These are phyloP conservation scores for Ophiostoma quercus DNA, from an alignment of 2,329 filamentous ascomycete genomes.

Conservation along the genomic window DNA sequence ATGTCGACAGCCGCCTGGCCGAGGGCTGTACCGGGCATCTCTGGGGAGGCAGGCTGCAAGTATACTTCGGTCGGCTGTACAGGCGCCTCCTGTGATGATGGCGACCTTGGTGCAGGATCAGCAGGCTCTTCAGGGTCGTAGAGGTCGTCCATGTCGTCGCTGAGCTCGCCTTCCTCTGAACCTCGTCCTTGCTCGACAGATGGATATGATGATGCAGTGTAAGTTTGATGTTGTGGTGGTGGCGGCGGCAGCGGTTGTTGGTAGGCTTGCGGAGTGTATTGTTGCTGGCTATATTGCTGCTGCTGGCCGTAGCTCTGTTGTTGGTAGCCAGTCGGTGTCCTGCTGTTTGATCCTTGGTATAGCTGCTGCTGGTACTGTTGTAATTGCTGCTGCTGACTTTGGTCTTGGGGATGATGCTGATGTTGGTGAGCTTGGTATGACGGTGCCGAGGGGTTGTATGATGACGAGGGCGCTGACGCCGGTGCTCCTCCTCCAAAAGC, in stretches of 20 bases:
- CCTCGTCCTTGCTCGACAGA: conserved; percentile 26
- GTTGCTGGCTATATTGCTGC: neutral
- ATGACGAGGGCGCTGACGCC: neutral
- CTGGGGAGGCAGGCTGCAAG: neutral
- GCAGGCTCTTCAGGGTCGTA: conserved; percentile 21
- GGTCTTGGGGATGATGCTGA: neutral
- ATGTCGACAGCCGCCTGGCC: conserved; percentile 17
- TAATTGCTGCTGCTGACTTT: neutral
- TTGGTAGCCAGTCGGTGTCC: neutral
- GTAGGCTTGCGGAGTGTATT: neutral
- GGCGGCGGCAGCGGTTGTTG: conserved; percentile 3
- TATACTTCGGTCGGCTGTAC: conserved; percentile 12
- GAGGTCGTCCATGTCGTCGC: conserved; percentile 46
- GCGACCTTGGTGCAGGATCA: neutral
- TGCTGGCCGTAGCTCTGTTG: neutral
- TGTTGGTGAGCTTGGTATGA: neutral
- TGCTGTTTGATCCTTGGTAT: neutral
- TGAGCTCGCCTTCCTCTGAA: conserved; percentile 70
- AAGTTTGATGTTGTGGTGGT: conserved; percentile 6
- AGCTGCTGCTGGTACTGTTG: neutral
- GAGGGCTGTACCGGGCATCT: conserved; percentile 4
- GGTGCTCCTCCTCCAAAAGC: conserved; percentile 15
- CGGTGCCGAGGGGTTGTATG: neutral
- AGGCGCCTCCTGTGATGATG: neutral
- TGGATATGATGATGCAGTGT: conserved; percentile 8